These are phyloP conservation scores for Pogostemon cablin DNA, from an alignment of 257 asterid species.

Conservation along the genomic window DNA sequence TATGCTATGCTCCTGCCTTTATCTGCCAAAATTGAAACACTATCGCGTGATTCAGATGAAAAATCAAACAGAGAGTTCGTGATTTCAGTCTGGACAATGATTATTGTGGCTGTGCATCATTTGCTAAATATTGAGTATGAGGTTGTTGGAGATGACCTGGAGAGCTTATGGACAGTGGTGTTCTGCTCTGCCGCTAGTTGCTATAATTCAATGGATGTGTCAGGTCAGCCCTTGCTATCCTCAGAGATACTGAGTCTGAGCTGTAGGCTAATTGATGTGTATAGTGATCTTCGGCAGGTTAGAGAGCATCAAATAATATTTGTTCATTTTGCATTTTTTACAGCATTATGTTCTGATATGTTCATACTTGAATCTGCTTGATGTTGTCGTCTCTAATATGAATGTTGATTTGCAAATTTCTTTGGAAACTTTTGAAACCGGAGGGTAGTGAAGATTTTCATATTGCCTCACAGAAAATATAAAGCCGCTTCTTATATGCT, in stretches of 20 bases:
- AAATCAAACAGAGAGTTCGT: slow-evolving; percentile 44
- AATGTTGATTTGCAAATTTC: background rate
- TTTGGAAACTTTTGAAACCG: background rate
- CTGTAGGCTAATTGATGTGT: slow-evolving; percentile 73
- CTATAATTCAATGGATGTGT: slow-evolving; percentile 45
- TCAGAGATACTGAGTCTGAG: slow-evolving; percentile 60
- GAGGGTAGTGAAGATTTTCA: slow-evolving; percentile 15
- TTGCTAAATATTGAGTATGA: slow-evolving; percentile 76
- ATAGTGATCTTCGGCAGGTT: slow-evolving; percentile 97
- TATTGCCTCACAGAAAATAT: slow-evolving; percentile 16
- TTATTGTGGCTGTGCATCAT: slow-evolving; percentile 55
- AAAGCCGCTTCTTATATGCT: slow-evolving; percentile 2
- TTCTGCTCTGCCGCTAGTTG: slow-evolving; percentile 59
- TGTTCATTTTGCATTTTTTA: background rate
- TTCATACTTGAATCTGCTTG: slow-evolving; percentile 7
- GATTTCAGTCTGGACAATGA: slow-evolving; percentile 62
- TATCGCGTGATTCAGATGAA: slow-evolving; percentile 44
- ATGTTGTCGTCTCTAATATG: slow-evolving; percentile 9
- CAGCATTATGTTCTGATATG: slow-evolving; percentile 11
- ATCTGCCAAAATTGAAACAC: slow-evolving; percentile 49
- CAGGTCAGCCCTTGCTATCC: slow-evolving; percentile 49
- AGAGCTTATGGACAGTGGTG: slow-evolving; percentile 67
- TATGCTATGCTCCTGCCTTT: slow-evolving; percentile 56
- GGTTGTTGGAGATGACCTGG: slow-evolving; percentile 80
- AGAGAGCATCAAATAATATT: slow-evolving; percentile 33